These are phyloP conservation scores for Cordyceps cateniannulata DNA, from an alignment of 2,329 filamentous ascomycete genomes.

Conservation along the genomic window DNA sequence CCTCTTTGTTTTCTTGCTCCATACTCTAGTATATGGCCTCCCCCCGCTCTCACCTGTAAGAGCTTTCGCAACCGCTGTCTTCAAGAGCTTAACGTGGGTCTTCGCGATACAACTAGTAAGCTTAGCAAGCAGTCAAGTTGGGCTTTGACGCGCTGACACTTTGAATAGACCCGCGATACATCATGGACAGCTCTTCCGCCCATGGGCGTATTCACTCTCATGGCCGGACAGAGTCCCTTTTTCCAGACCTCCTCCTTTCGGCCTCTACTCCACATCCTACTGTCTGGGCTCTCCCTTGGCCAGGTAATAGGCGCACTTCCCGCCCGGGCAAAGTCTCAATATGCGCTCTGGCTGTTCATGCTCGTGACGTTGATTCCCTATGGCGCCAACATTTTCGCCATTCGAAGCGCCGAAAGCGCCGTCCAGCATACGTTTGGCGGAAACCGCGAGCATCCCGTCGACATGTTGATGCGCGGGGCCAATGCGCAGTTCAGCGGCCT, in stretches of 20 bases:
- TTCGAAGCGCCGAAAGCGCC: conserved; percentile 16
- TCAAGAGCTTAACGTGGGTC: conserved; percentile 31
- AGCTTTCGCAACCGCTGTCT: neutral
- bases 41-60: neutral
- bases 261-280: conserved; percentile 21
- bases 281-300: conserved; percentile 25
- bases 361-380: conserved; percentile 26
- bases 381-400: conserved; percentile 21
- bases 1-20: conserved; percentile 15
- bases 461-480: conserved; percentile 24
- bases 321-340: conserved; percentile 21
- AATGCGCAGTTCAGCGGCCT: conserved; percentile 24
- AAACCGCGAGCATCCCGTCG: conserved; percentile 28
- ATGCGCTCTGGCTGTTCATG: conserved; percentile 25
- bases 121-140: neutral
- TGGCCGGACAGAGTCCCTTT: conserved; percentile 6
- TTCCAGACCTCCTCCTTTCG: conserved; percentile 11
- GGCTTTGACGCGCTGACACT: neutral
- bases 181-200: conserved; percentile 1
- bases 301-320: conserved; percentile 28
- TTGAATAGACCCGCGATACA: conserved; percentile 21
- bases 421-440: conserved; percentile 9
- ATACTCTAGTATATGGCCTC: conserved; percentile 19
- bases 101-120: conserved; percentile 27
- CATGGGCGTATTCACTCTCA: conserved; percentile 6